Base-by-base conservation (phyloP, 176 grass and related monocot species). In the Musa beccarii region DNA sequence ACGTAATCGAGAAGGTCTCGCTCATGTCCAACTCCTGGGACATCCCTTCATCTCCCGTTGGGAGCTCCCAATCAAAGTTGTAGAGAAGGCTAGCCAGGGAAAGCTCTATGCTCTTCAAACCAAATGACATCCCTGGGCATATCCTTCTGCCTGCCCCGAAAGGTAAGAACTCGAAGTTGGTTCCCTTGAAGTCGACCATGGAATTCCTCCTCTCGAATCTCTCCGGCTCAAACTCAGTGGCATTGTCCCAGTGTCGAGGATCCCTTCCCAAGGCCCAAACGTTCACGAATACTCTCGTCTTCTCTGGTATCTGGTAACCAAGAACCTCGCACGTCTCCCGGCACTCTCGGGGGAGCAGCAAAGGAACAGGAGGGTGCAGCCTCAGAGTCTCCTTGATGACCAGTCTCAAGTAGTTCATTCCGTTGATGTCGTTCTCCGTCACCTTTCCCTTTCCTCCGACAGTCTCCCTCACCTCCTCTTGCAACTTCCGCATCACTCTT, bases 31-130 rank as follows among this genome's bases (percentile, higher is more conserved):
- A 7, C 12, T 72, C 12, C 2, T 49, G 20, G 0, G 74, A 0
- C 23, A 8, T 20, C 15, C 3, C 19, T 2, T 5, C 19, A 0
- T 14, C 61, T 23, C 0, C 20, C 61, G 2, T 15, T 0, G 82
- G 75, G 2, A 84, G 14, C 52, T 73, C 43, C 84, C 79, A 86
- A 0, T 86, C 17, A 63, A n/a, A n/a, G n/a, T n/a, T n/a, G n/a
- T n/a, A n/a, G n/a, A n/a, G n/a, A n/a, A n/a, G n/a, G n/a, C n/a
- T n/a, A n/a, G n/a, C n/a, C n/a, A n/a, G n/a, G n/a, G n/a, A n/a
- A n/a, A n/a, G n/a, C n/a, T n/a, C n/a, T n/a, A n/a, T n/a, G n/a
- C n/a, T n/a, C n/a, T n/a, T n/a, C n/a, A n/a, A n/a, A n/a, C n/a
- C n/a, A n/a, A n/a, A n/a, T n/a, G n/a, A n/a, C n/a, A n/a, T n/a